These are phyloP conservation scores for Phaffomyces opuntiae DNA, from an alignment of 805 yeast species.

Conservation along the genomic window DNA sequence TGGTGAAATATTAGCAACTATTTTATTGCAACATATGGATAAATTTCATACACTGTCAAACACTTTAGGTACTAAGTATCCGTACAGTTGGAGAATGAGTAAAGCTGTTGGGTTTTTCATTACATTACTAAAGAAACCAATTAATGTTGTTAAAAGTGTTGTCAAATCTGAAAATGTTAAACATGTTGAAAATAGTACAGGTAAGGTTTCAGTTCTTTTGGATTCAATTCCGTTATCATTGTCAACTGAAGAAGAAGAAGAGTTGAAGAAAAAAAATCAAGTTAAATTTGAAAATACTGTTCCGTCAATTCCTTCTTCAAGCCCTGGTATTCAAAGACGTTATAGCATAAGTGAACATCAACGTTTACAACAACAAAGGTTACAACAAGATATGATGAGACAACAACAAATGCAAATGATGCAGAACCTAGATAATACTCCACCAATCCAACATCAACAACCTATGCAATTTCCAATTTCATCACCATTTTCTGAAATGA, in stretches of 20 bases:
- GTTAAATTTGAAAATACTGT: neutral
- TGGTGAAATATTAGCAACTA: constrained; percentile 31
- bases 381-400: neutral
- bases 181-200: constrained; percentile 18
- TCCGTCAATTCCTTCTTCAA: neutral
- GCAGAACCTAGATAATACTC: neutral
- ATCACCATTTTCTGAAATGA: neutral
- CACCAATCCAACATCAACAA: neutral
- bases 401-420: neutral
- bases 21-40: constrained; percentile 34
- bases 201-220: constrained; percentile 14
- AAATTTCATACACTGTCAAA: constrained; percentile 33
- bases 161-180: constrained; percentile 18
- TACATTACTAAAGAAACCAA: constrained; percentile 29
- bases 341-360: neutral
- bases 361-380: neutral
- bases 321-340: neutral
- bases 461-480: neutral
- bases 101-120: constrained; percentile 45
- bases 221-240: constrained; percentile 21
- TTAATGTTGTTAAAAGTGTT: constrained; percentile 17
- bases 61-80: constrained; percentile 49
- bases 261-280: constrained; percentile 1
- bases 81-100: constrained; percentile 62
- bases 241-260: constrained; percentile 19